Percentiles rank a stretch among this genome's conserved stretches.
These are phyloP conservation scores for Wickerhamomyces tratensis DNA, from an alignment of 805 yeast species.

Conservation along the genomic window DNA sequence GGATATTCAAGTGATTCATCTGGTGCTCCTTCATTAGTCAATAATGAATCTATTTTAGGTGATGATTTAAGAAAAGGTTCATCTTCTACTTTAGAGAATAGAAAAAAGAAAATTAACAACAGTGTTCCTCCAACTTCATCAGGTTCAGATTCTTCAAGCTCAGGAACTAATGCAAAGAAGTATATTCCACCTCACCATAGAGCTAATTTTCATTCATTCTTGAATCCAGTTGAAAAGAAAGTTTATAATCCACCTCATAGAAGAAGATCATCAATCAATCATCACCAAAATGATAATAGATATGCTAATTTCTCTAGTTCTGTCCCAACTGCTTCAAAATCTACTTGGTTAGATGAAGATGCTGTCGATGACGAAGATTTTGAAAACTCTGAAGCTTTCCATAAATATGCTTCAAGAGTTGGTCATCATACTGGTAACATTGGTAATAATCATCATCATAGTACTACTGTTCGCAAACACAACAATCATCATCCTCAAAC, in stretches of 20 bases:
- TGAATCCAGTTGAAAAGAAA: conserved; percentile 1
- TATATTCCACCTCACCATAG: conserved; percentile 51
- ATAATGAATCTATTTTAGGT: neutral
- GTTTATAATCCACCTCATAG: neutral
- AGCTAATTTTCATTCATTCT: conserved; percentile 16
- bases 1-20: conserved; percentile 7
- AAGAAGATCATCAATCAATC: conserved; percentile 11
- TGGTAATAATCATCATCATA: neutral
- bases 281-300: conserved; percentile 10
- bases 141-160: neutral
- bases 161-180: conserved; percentile 2
- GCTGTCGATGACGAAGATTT: conserved; percentile 14
- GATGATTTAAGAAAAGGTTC: neutral
- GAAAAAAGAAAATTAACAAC: neutral
- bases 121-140: neutral
- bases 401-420: conserved; percentile 13
- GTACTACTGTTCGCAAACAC: neutral
- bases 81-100: neutral
- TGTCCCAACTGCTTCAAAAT: conserved; percentile 23
- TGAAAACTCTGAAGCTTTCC: conserved; percentile 11
- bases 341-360: conserved; percentile 21
- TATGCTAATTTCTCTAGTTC: conserved; percentile 21
- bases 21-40: conserved; percentile 14
- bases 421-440: conserved; percentile 6
- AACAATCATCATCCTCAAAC: neutral